These are phyloP conservation scores for Termitomyces heimii DNA, from an alignment of 768 basidiomycete species.

Conservation along the genomic window DNA sequence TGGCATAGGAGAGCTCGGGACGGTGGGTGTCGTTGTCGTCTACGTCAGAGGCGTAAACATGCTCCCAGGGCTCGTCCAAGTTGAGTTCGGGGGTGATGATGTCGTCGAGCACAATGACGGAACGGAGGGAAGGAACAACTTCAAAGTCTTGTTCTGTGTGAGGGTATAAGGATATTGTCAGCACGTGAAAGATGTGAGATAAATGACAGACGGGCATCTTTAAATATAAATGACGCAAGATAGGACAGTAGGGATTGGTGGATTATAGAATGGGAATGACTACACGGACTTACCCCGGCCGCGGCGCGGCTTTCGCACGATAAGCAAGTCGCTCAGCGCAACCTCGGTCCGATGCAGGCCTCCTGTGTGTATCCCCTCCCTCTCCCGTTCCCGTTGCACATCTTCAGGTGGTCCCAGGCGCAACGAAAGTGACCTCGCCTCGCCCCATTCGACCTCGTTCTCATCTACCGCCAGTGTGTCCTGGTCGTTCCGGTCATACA, in stretches of 20 bases:
- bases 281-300: constrained; percentile 28
- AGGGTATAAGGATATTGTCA: background rate
- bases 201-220: background rate
- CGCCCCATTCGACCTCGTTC: constrained; percentile 11
- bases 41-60: constrained; percentile 36
- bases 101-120: constrained; percentile 58
- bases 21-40: constrained; percentile 21
- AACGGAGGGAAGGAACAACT: constrained; percentile 44
- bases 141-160: constrained; percentile 48
- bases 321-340: constrained; percentile 18
- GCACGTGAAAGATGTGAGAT: background rate
- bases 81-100: constrained; percentile 28
- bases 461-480: constrained; percentile 5
- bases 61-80: constrained; percentile 57
- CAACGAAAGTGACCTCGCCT: background rate
- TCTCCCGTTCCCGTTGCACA: background rate
- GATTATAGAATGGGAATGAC: background rate
- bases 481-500: background rate
- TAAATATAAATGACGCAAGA: background rate
- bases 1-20: constrained; percentile 35
- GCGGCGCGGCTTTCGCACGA: constrained; percentile 33
- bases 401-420: background rate
- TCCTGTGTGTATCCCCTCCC: background rate
- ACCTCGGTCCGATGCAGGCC: constrained; percentile 9
- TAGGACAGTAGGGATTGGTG: background rate